Evolutionary conservation across 768 basidiomycete genomes (phyloP), one percentile per base, ranked within the genome.

Genomic region (Pulveroboletus ravenelii): DNA sequence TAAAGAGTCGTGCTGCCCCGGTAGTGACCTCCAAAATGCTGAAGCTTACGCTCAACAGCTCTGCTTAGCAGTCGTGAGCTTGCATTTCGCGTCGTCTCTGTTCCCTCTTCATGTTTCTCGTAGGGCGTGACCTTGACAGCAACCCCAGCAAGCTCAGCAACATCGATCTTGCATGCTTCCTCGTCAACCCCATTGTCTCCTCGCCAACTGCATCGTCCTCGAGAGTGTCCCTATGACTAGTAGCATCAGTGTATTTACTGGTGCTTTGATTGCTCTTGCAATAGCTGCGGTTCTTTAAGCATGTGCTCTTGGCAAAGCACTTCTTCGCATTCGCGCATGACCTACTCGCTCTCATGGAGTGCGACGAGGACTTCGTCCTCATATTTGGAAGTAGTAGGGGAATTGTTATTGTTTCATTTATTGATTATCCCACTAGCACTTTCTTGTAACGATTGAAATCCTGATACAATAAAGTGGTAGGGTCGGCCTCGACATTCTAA

Each of bases 401-500:
- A 14, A 23, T 45, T n/a, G 3, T 23, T 15, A 29, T 34, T 34
- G 18, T 14, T n/a, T 27, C 20, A 34, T 23, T 23, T 23, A 23
- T 23, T 23, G 2, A 4, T 23, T 15, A 14, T 9, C 32, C 20
- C 4, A 23, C 20, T 15, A 13, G 13, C 32, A 10, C 32, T 45
- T 23, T 45, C 15, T 25, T 46, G 45, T 46, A 46, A 32, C 25
- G 13, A 43, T 12, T 14, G 8, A 30, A 18, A 29, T 14, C 4
- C 9, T 14, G 18, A 43, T 43, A 23, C 4, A 23, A 23, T 23
- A 23, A 23, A 23, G 20, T 4, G 4, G 95, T 10, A 85, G 87
- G 1, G 78, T 98, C 41, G 96, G 98, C 62, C 72, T 99, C 36
- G 96, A 98, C 64, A 76, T 99, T 37, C 17, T 30, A 14, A 30